Percentiles rank a stretch among this genome's conserved stretches.
Conservation (phyloP, 306 rosid genomes). For the Herpetospermum pedunculosum region DNA sequence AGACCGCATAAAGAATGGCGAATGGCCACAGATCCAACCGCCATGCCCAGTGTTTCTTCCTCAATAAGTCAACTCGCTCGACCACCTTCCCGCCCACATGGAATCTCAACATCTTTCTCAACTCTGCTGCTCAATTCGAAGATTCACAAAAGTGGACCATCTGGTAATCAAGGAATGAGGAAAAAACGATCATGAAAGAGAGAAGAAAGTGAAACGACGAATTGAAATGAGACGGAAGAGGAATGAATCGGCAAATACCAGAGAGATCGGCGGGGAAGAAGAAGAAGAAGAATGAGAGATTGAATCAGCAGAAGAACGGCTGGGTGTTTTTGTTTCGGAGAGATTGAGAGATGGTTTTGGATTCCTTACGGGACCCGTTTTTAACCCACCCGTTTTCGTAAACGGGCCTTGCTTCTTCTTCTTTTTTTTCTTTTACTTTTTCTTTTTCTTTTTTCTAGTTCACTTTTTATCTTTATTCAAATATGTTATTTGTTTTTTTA, state of each 20-base stretch:
- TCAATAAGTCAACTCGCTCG: slow-evolving; percentile 63
- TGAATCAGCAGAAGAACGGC: neutral
- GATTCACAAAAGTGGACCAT: neutral
- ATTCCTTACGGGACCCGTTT: neutral
- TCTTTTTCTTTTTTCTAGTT: neutral
- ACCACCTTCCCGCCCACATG: slow-evolving; percentile 90
- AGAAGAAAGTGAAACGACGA: neutral
- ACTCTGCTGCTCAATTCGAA: neutral
- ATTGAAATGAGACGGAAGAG: neutral
- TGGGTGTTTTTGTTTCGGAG: neutral
- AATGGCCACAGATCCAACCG: slow-evolving; percentile 80
- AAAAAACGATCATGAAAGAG: neutral
- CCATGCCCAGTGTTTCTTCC: slow-evolving; percentile 61
- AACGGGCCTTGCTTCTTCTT: neutral
- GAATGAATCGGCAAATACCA: neutral
- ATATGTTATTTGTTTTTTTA: no score
- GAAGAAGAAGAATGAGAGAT: no score
- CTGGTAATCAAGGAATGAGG: neutral
- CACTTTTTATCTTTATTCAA: neutral
- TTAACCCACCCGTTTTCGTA: slow-evolving; percentile 3
- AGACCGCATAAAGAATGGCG: slow-evolving; percentile 33
- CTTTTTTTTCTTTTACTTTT: neutral
- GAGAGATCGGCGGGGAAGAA: slow-evolving; percentile 8
- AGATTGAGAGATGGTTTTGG: slow-evolving; percentile 1
- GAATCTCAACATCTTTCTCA: slow-evolving; percentile 53